Conservation (phyloP, 305 asterid genomes). For the Fraxinus ornus region DNA sequence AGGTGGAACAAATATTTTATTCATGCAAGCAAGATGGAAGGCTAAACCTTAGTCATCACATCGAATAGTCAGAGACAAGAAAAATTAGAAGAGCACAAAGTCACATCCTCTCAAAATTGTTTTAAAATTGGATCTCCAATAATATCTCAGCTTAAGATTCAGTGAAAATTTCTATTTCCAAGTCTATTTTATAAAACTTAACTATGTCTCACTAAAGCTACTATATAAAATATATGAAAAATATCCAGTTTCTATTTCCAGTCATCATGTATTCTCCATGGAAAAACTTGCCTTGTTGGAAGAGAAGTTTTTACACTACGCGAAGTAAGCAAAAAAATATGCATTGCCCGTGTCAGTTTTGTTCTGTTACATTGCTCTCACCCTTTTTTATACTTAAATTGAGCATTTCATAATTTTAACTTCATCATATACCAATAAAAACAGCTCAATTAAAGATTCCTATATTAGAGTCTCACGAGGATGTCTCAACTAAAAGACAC, state of each 20-base stretch:
- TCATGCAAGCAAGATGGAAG: constrained; percentile 18
- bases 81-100: constrained; percentile 4
- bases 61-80: background rate
- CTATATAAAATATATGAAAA: background rate
- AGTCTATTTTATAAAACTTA: background rate
- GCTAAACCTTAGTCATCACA: constrained; percentile 9
- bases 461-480: background rate
- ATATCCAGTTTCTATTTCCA: background rate
- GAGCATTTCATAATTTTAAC: background rate
- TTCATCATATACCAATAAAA: background rate
- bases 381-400: background rate
- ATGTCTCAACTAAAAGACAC: background rate
- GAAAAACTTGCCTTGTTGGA: background rate
- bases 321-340: background rate
- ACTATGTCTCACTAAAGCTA: background rate
- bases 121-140: background rate
- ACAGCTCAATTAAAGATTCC: background rate
- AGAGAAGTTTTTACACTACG: background rate
- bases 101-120: constrained; percentile 13
- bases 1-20: constrained; percentile 12
- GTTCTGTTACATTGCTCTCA: background rate
- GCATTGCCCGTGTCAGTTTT: background rate
- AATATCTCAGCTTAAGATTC: background rate
- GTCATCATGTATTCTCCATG: background rate
- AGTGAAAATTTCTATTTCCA: background rate